phyloP scores from a whole-genome alignment of 2,329 filamentous ascomycete genomes.

The Pestalotiopsis sp. region DNA sequence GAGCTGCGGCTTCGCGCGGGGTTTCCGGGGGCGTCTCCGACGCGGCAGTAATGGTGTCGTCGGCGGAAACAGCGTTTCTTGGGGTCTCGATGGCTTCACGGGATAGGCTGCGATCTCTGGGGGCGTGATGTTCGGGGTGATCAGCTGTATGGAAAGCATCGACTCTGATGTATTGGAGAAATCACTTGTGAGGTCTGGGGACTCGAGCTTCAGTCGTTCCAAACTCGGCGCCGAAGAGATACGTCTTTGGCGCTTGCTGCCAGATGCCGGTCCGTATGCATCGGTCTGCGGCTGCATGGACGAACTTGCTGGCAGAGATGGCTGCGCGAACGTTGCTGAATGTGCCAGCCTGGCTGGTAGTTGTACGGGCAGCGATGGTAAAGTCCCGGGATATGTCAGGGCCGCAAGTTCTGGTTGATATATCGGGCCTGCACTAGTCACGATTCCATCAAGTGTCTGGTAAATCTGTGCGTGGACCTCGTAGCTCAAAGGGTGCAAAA shows the following conservation, averaged over 20 bases:
- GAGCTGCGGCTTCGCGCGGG: slow-evolving; percentile 20
- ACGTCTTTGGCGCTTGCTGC: slow-evolving; percentile 7
- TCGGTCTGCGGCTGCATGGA: neutral
- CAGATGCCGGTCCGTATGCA: slow-evolving; percentile 7
- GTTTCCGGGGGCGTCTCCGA: slow-evolving; percentile 25
- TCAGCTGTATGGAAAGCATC: slow-evolving; percentile 21
- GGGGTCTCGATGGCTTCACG: neutral
- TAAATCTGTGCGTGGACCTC: slow-evolving; percentile 22
- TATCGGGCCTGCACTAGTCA: slow-evolving; percentile 12
- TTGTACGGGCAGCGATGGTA: slow-evolving; percentile 3
- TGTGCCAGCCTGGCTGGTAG: neutral
- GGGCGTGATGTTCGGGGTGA: slow-evolving; percentile 25
- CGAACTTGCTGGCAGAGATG: neutral
- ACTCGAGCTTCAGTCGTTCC: slow-evolving; percentile 19
- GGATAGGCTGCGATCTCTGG: neutral
- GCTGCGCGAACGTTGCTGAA: neutral
- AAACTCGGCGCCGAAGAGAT: slow-evolving; percentile 16
- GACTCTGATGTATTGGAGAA: slow-evolving; percentile 28
- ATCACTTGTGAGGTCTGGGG: slow-evolving; percentile 24
- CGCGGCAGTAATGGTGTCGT: slow-evolving; percentile 21
- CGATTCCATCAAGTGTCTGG: slow-evolving; percentile 21
- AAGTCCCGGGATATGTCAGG: slow-evolving; percentile 16
- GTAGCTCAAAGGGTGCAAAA: slow-evolving; percentile 22
- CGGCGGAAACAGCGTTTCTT: slow-evolving; percentile 11
- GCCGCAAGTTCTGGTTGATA: slow-evolving; percentile 17